A percentile compares a stretch with the other conserved stretches of the same genome.
Conservation (phyloP, 768 basidiomycete species). For the Amylocystis lapponica region DNA sequence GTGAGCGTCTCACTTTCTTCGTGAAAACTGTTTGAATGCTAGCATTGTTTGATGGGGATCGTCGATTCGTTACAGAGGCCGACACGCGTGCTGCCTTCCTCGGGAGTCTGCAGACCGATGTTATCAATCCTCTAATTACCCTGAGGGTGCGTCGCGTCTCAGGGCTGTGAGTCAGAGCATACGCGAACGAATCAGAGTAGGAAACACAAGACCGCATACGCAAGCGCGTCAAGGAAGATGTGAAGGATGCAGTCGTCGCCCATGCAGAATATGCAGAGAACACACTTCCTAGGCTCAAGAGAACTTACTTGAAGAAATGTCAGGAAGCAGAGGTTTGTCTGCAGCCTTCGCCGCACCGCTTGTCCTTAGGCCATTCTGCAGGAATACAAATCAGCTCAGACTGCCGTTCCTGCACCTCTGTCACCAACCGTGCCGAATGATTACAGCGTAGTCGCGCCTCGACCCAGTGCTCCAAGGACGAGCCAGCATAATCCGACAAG, state of each 20-base stretch:
- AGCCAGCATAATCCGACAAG: slow-evolving; percentile 39
- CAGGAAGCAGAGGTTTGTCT: slow-evolving; percentile 67
- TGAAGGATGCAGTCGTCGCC: slow-evolving; percentile 69
- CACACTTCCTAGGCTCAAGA: slow-evolving; percentile 75
- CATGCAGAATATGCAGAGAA: slow-evolving; percentile 81
- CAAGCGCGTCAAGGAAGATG: slow-evolving; percentile 85
- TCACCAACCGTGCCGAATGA: slow-evolving; percentile 23
- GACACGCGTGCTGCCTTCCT: slow-evolving; percentile 80
- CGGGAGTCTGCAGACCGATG: slow-evolving; percentile 60
- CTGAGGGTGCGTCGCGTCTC: slow-evolving; percentile 57
- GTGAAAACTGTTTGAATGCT: background rate
- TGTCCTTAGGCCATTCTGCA: slow-evolving; percentile 25
- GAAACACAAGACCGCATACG: slow-evolving; percentile 91
- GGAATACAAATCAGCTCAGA: slow-evolving; percentile 63
- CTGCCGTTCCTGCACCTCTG: slow-evolving; percentile 35
- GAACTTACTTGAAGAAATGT: slow-evolving; percentile 76
- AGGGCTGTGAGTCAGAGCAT: too few relatives aligned
- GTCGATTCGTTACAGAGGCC: slow-evolving; percentile 47
- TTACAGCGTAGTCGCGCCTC: too few relatives aligned
- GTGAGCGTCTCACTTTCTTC: slow-evolving; percentile 29
- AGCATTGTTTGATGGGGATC: background rate
- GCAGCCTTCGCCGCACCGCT: slow-evolving; percentile 2
- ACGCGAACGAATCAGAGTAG: too few relatives aligned
- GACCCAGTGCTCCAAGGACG: slow-evolving; percentile 38
- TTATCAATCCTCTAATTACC: slow-evolving; percentile 60